Conservation (phyloP, 805 yeast species). For the Suhomyces prunicola region DNA sequence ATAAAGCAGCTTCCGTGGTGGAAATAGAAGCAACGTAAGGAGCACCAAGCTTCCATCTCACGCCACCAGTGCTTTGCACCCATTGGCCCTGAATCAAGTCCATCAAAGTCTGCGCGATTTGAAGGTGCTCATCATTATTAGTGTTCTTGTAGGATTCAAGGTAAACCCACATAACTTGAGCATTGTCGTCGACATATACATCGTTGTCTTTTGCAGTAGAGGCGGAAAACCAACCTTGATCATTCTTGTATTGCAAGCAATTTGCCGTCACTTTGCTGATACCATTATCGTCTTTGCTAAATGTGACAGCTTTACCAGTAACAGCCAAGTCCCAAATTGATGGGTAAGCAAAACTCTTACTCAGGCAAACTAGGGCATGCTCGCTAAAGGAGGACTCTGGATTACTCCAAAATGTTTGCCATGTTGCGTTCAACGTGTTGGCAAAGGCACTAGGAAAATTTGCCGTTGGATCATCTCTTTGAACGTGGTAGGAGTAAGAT, state of each 20-base stretch:
- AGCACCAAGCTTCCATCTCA: constrained; percentile 9
- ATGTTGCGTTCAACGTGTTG: constrained; percentile 10
- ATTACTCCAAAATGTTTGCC: constrained; percentile 18
- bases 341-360: constrained; percentile 4
- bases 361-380: constrained; percentile 6
- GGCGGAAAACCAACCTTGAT: constrained; percentile 12
- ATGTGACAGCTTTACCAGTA: constrained; percentile 11
- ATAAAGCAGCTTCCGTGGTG: constrained; percentile 14
- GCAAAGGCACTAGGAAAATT: constrained; percentile 6
- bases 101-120: constrained; percentile 7
- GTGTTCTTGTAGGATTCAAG: constrained; percentile 10
- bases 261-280: constrained; percentile 4
- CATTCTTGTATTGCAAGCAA: constrained; percentile 6
- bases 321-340: constrained; percentile 14
- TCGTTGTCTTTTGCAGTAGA: constrained; percentile 9
- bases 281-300: constrained; percentile 1
- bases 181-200: constrained; percentile 14
- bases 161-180: constrained; percentile 14
- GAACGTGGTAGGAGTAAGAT: neutral
- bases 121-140: constrained; percentile 5
- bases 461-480: neutral
- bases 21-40: constrained; percentile 13
- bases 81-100: constrained; percentile 6
- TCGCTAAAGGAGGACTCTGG: constrained; percentile 8
- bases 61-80: constrained; percentile 9